phyloP scores from a whole-genome alignment of 805 yeast species.

The Suhomyces kilbournensis region DNA sequence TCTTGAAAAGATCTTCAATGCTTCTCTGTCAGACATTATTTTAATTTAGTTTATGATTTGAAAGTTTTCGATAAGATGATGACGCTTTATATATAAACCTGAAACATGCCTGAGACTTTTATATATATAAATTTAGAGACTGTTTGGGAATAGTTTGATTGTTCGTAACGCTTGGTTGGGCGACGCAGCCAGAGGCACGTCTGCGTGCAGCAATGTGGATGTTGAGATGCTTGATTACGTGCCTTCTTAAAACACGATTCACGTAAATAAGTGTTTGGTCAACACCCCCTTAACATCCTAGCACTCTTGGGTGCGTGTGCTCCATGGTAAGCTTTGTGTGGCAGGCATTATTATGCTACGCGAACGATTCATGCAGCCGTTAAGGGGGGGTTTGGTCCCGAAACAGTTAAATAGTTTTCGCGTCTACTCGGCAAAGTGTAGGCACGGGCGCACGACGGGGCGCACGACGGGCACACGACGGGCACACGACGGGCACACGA shows the following conservation, averaged over 20 bases:
- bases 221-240: slow-evolving; percentile 1
- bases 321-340: background rate
- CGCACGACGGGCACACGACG: no score
- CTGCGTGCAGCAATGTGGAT: background rate
- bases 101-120: background rate
- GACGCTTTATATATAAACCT: background rate
- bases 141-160: background rate
- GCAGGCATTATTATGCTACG: background rate
- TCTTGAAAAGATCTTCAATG: slow-evolving; percentile 51
- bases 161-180: background rate
- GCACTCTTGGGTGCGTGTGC: background rate
- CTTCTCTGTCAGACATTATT: slow-evolving; percentile 37
- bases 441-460: background rate
- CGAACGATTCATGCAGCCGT: slow-evolving; percentile 1
- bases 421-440: background rate
- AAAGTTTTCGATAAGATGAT: background rate
- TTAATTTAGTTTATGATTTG: no score
- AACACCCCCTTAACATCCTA: background rate
- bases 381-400: background rate
- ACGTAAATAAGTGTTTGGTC: background rate
- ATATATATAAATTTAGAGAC: background rate
- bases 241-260: background rate
- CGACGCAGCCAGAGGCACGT: slow-evolving; percentile 1
- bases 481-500: no score
- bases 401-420: slow-evolving; percentile 1